Conservation (phyloP, 345 rosid species). For the Boechera retrofracta region DNA sequence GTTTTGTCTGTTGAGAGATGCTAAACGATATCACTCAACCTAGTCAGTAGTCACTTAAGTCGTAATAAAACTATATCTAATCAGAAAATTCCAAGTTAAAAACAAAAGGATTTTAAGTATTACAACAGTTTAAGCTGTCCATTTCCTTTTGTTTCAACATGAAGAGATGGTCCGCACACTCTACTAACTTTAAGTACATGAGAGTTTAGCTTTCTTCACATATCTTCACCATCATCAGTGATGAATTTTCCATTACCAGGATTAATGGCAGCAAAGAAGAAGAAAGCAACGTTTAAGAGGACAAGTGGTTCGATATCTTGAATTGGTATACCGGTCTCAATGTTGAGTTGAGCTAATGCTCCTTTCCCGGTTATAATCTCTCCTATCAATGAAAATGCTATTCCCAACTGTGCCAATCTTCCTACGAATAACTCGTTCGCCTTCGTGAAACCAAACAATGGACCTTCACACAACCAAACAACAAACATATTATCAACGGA, state of each 20-base stretch:
- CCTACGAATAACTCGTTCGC: slow-evolving; percentile 93
- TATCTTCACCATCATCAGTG: slow-evolving; percentile 71
- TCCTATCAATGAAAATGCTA: slow-evolving; percentile 92
- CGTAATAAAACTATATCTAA: slow-evolving; percentile 11
- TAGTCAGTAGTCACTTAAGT: not conserved
- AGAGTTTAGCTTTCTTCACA: slow-evolving; percentile 45
- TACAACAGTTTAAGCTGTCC: slow-evolving; percentile 34
- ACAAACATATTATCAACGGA: slow-evolving; percentile 56
- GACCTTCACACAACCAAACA: slow-evolving; percentile 59
- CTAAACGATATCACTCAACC: slow-evolving; percentile 3
- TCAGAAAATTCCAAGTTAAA: slow-evolving; percentile 38
- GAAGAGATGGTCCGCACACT: slow-evolving; percentile 36
- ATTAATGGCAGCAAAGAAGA: slow-evolving; percentile 89
- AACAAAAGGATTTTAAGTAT: slow-evolving; percentile 35
- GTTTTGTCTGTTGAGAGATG: not conserved
- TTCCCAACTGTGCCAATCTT: slow-evolving; percentile 93
- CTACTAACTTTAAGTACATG: slow-evolving; percentile 18
- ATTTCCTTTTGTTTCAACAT: slow-evolving; percentile 35
- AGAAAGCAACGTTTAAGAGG: slow-evolving; percentile 84
- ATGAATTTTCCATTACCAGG: slow-evolving; percentile 93
- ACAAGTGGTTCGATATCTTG: slow-evolving; percentile 91
- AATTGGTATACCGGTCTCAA: slow-evolving; percentile 94
- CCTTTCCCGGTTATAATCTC: slow-evolving; percentile 95
- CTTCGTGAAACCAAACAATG: slow-evolving; percentile 93
- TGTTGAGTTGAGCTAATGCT: slow-evolving; percentile 94